Base-by-base conservation (phyloP, 2,329 filamentous ascomycete species). In the Sporothrix variecibatus region DNA sequence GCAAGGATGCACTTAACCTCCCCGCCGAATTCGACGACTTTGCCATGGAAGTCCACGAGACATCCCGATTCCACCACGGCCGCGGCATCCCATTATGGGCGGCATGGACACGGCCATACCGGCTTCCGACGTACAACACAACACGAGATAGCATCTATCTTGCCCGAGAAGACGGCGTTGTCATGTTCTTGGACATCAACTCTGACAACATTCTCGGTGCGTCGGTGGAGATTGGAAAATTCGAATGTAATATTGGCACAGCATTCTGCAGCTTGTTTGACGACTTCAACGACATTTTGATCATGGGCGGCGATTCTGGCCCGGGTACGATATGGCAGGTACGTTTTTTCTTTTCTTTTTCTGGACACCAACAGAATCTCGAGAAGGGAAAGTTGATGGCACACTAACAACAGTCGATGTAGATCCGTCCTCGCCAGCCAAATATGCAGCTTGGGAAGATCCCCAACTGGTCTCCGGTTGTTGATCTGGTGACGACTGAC, bases 131-230 rank as follows among this genome's bases (percentile, higher is more conserved):
- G 15, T 92, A 91, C 77, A 88, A 88, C 71, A 84, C 87, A 72
- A 86, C 85, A 23, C 90, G 91, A 49, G 96, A 98, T 79, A 90
- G 92, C 75, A 90, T 98, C 68, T 97, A 96, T 79, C 84, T 99
- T 20, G 93, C 92, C 12, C 90, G 95, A 72, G 95, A 98, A 82
- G 95, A 98, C 80, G 96, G 96, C 2, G 85, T 91, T 68, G 87
- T 98, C 11, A 88, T 91, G 72, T 93, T 92, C 76, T 82, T 95
- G 4, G 91, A 94, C 77, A 89, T 94, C 74, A 88, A 89, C 60
- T 86, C 86, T 6, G 85, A 84, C 76, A 87, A 86, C 64, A 84
- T 88, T 77, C 81, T 91, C 72, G 85, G 87, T 71, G 85, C 86
- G 56, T 85, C 87, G 72, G 86, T 87, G 64, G 85, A 87, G 72